Base-by-base conservation (phyloP, 805 yeast genomes). In the Ogataea methylovora region DNA sequence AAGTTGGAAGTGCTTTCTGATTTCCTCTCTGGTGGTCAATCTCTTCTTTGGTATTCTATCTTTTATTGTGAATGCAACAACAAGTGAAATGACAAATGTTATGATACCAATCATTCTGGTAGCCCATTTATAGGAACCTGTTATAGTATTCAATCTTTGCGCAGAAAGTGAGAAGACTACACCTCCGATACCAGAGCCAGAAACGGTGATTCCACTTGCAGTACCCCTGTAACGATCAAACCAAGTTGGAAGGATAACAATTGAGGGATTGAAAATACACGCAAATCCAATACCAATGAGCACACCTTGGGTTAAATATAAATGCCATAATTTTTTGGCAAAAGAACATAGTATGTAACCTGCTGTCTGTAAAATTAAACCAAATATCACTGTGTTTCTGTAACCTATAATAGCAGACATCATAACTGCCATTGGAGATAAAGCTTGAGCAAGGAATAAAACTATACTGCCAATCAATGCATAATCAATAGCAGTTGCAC, bases 391-490 rank as follows among this genome's bases (percentile, higher is more conserved):
- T 8, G 49, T 39, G 3, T 29, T n/a, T 19, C 33, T 42, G 34
- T 41, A 31, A 1, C 58, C 58, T 9, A 48, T n/a, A 5, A 45
- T 33, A 8, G 44, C 46, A 20, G 48, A 38, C 11, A 44, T 13
- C 16, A 50, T 33, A 24, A 45, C 49, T 5, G 42, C 41, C 5
- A 44, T 15, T 3, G 56, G 52, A 9, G 58, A 48, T n/a, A 43
- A 24, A 11, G 40, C 26, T 33, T 49, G 54, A 8, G 54, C 52
- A 2, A 50, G 33, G 15, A 42, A 41, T n/a, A 51, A 27, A 4
- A 76, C 69, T 11, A 78, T 38, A 7, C 84, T 83, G 0, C 83
- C 80, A 34, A 79, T 67, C 35, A 71, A 54, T 2, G 82, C 78
- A 47, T 69, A 79, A 39, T 76, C 81, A 37, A 66, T 53, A 23